Base-by-base conservation (phyloP, 2,329 filamentous ascomycete species). In the Corynespora cassiicola region DNA sequence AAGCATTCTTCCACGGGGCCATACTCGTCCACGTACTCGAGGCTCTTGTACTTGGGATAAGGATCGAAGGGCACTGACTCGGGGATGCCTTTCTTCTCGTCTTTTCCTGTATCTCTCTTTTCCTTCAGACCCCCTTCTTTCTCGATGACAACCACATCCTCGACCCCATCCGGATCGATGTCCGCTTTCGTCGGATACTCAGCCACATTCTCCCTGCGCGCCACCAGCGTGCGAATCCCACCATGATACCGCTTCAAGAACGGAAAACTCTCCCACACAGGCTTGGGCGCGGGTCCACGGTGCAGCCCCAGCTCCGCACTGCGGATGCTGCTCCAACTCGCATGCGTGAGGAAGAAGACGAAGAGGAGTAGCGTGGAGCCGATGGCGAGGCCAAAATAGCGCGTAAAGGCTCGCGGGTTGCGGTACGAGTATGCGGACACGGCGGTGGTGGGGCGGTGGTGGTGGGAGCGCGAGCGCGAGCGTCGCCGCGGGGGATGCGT, bases 191-290 rank as follows among this genome's bases (percentile, higher is more conserved):
- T 76, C 1, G 94, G 92, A 61, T 95, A 97, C 61, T 97, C 88
- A 0, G 91, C 86, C 7, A 78, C 74, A 51, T 91, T 92, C 31
- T 88, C 75, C 10, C 76, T 66, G 17, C 83, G 72, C 0, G 82
- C 70, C 0, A 88, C 81, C 45, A 99, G 63, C 0, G 80, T 86
- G 49, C 85, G 79, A 42, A 99, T 78, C 1, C 94, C 94, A 10
- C 90, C 92, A 65, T 96, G 94, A 65, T 96, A 99, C 47, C 91
- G 80, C 44, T 85, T 86, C 45, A 99, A 69, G 58, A 96, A 95
- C 0, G 84, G 82, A 63, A 95, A 97, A 7, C 79, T 81, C 64
- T 95, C 88, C 90, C 91, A 97, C n/a, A 80, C 69, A 0, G 84
- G 82, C 9, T 88, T 87, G 14, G 83, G 80, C 0, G 80, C 69